Conservation (phyloP, 257 asterid genomes). For the Phtheirospermum japonicum region DNA sequence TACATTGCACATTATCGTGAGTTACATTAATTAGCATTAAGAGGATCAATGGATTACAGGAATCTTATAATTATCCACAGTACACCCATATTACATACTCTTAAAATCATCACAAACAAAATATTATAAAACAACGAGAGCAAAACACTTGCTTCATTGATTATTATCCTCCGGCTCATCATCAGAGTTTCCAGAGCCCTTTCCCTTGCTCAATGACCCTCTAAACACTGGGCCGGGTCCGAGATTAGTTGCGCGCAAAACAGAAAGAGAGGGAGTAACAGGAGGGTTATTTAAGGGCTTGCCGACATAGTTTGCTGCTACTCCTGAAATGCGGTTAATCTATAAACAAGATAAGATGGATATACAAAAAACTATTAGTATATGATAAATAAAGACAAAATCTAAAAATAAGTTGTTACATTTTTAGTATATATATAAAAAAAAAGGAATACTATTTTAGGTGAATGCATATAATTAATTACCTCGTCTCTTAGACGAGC, state of each 20-base stretch:
- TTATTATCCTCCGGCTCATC: neutral
- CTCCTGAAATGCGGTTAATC: constrained; percentile 33
- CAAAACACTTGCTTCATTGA: neutral
- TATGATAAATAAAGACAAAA: no score
- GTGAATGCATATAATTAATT: neutral
- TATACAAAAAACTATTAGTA: neutral
- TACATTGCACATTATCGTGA: no score
- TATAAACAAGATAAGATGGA: constrained; percentile 1
- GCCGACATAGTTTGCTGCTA: constrained; percentile 30
- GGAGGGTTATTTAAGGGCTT: constrained; percentile 22
- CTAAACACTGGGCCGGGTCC: neutral
- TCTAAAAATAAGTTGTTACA: no score
- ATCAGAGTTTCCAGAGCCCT: neutral
- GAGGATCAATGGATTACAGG: no score
- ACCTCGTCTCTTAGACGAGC: constrained; percentile 49
- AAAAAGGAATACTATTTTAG: no score
- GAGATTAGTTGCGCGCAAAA: neutral
- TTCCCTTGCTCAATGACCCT: neutral
- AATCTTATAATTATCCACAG: no score
- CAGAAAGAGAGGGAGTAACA: neutral
- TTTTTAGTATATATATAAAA: no score
- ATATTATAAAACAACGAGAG: neutral
- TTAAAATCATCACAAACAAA: neutral
- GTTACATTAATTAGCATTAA: no score
- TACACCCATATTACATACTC: no score